These are phyloP conservation scores for Ceratocystis eucalypticola DNA, from an alignment of 2,329 filamentous ascomycete genomes.

Conservation along the genomic window DNA sequence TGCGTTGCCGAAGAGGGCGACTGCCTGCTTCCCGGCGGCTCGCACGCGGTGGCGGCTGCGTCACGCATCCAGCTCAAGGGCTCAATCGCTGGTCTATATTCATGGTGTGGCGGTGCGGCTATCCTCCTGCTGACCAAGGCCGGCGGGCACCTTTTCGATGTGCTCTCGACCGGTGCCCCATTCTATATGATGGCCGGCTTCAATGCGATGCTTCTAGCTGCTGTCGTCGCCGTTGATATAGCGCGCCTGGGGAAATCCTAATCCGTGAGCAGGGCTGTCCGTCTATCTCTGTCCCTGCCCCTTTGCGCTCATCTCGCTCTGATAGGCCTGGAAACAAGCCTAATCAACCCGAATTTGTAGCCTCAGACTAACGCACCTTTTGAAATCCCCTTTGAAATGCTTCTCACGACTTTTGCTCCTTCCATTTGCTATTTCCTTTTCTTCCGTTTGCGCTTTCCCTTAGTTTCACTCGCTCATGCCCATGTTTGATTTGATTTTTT, in stretches of 20 bases:
- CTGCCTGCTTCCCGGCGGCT: constrained; percentile 20
- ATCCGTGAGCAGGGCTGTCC: neutral
- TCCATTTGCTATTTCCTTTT: neutral
- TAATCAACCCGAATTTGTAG: too few relatives aligned
- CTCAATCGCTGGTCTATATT: constrained; percentile 89
- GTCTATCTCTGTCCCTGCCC: neutral
- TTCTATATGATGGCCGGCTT: constrained; percentile 93
- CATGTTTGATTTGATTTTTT: neutral
- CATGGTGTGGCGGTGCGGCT: constrained; percentile 74
- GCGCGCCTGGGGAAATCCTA: constrained; percentile 22
- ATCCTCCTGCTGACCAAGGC: constrained; percentile 86
- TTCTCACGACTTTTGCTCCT: neutral
- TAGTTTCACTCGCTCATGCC: too few relatives aligned
- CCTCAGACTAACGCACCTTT: too few relatives aligned
- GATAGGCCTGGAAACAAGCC: too few relatives aligned
- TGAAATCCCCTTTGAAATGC: neutral
- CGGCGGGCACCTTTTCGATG: constrained; percentile 77
- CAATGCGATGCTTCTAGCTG: constrained; percentile 57
- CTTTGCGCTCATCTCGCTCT: too few relatives aligned
- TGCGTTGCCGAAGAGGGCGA: constrained; percentile 13
- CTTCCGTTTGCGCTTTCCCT: neutral
- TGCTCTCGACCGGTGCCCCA: constrained; percentile 56
- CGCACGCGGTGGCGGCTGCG: constrained; percentile 26
- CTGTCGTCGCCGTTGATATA: constrained; percentile 39
- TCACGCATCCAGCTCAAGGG: constrained; percentile 61